phyloP scores from a whole-genome alignment of 1,284 basidiomycete genomes.

The Microbotryum lychnidis-dioicae region DNA sequence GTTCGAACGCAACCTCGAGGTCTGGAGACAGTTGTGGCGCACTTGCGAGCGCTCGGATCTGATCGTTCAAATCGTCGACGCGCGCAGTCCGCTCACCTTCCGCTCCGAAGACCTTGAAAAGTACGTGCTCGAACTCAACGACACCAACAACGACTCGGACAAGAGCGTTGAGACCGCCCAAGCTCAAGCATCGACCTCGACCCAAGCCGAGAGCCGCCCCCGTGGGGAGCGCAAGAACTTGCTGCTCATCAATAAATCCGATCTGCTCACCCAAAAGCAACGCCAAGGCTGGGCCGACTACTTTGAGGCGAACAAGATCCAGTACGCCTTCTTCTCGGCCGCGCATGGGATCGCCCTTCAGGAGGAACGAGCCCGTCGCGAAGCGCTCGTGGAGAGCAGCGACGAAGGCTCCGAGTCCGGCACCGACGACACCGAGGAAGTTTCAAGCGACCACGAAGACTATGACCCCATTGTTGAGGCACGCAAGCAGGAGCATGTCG shows the following conservation, averaged over 20 bases:
- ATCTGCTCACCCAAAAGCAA: conserved; percentile 79
- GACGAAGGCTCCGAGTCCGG: conserved; percentile 30
- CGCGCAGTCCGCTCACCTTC: conserved; percentile 82
- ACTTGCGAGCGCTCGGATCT: conserved; percentile 89
- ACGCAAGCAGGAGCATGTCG: conserved; percentile 40
- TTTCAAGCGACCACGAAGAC: conserved; percentile 27
- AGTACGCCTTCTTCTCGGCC: conserved; percentile 95
- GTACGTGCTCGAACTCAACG: conserved; percentile 55
- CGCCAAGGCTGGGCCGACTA: conserved; percentile 82
- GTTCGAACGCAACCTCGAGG: conserved; percentile 91
- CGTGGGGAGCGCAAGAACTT: conserved; percentile 59
- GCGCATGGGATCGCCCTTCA: conserved; percentile 78
- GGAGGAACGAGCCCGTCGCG: conserved; percentile 52
- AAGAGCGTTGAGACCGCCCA: neutral
- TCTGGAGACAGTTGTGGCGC: conserved; percentile 93
- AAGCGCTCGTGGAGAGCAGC: conserved; percentile 44
- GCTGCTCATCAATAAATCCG: conserved; percentile 92
- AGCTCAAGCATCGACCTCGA: neutral
- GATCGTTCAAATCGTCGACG: conserved; percentile 91
- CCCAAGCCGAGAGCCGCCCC: conserved; percentile 11
- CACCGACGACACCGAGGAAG: conserved; percentile 30
- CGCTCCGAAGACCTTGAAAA: conserved; percentile 83
- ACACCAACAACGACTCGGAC: neutral
- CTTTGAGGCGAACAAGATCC: conserved; percentile 71
- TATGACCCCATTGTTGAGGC: neutral